phyloP scores from a whole-genome alignment of 2,329 filamentous ascomycete species.

The Alternaria sp. region DNA sequence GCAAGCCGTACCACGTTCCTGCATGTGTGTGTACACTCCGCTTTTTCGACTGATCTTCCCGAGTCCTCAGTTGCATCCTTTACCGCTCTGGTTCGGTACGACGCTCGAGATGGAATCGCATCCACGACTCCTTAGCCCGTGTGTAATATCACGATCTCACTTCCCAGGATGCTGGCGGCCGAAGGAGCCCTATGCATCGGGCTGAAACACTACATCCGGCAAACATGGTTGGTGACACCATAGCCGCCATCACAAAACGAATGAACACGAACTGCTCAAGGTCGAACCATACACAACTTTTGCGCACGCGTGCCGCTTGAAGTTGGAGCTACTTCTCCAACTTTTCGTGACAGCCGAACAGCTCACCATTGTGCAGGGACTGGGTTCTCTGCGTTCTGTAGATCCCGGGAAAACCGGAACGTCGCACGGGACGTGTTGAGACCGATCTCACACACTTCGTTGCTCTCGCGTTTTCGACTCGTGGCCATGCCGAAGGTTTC shows the following conservation, averaged over 20 bases:
- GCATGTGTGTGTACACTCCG: slow-evolving; percentile 5
- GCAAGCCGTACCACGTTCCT: slow-evolving; percentile 6
- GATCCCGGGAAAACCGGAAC: slow-evolving; percentile 4
- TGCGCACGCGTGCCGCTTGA: not conserved
- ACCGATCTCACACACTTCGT: slow-evolving; percentile 5
- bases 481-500: slow-evolving; percentile 5
- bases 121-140: not conserved
- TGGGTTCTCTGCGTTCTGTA: not conserved
- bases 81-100: not conserved
- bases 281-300: not conserved
- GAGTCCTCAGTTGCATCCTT: not conserved
- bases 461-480: slow-evolving; percentile 4
- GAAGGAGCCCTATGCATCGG: not conserved
- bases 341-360: not conserved
- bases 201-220: slow-evolving; percentile 5
- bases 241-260: not conserved
- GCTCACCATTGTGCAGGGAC: not conserved
- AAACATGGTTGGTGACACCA: slow-evolving; percentile 10
- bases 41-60: not conserved
- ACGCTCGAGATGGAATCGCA: not conserved
- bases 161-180: not conserved
- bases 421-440: slow-evolving; percentile 2
- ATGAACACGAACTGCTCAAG: not conserved
- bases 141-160: not conserved
- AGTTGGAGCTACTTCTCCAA: not conserved